Percentiles rank a stretch among this genome's conserved stretches.
Conservation (phyloP, 2,329 filamentous ascomycete species). For the Fusarium tupiense region DNA sequence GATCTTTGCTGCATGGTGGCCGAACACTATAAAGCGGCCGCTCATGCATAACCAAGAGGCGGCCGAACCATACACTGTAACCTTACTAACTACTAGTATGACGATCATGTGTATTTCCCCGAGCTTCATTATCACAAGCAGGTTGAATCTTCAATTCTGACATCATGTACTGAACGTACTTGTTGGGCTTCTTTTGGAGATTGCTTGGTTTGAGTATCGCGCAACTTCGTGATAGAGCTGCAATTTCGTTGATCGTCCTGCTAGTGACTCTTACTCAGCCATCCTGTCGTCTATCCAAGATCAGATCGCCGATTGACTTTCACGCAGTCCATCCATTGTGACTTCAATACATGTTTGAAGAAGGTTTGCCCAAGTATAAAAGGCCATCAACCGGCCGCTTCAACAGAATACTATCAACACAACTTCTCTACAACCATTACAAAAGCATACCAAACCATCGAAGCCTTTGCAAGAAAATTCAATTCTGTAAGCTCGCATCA, state of each 20-base stretch:
- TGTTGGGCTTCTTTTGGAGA: background rate
- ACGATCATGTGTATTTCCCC: rapidly evolving
- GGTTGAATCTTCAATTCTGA: rapidly evolving
- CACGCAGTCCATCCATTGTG: rapidly evolving
- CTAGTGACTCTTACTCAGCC: background rate
- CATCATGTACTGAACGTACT: background rate
- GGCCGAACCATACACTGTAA: background rate
- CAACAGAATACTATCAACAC: rapidly evolving
- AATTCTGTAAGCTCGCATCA: rapidly evolving
- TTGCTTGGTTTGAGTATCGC: no score
- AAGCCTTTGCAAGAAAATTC: rapidly evolving
- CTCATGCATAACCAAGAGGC: background rate
- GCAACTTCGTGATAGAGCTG: background rate
- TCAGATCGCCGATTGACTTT: background rate
- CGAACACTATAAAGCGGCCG: background rate
- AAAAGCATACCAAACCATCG: rapidly evolving
- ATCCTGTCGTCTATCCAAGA: rapidly evolving
- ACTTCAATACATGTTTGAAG: rapidly evolving
- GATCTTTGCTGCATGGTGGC: background rate
- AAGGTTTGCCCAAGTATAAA: background rate
- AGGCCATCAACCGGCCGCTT: rapidly evolving
- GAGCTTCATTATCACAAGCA: background rate
- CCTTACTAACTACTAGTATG: background rate
- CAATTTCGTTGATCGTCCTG: rapidly evolving
- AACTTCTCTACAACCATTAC: background rate